phyloP scores from a whole-genome alignment of 1,284 basidiomycete genomes.

The Papiliotrema nemorosa region DNA sequence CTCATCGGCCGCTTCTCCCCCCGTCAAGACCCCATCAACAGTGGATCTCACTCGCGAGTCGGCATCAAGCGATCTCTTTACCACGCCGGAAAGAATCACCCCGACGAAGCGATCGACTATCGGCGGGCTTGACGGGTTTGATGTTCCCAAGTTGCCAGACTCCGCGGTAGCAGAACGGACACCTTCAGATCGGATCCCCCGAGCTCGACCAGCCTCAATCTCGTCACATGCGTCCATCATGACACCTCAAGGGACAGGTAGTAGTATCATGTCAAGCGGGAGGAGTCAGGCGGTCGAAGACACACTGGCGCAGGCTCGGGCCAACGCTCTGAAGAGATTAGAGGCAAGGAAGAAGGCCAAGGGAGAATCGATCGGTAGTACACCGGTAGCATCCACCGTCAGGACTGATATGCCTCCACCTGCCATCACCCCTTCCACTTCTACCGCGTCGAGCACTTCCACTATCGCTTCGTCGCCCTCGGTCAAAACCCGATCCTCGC shows the following conservation, averaged over 20 bases:
- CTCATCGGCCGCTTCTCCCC: conserved; percentile 3
- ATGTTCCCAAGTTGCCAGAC: neutral
- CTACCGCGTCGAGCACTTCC: neutral
- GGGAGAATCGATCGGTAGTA: conserved; percentile 9
- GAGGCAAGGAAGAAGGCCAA: conserved; percentile 38
- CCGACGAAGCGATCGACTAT: conserved; percentile 11
- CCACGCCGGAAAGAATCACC: neutral
- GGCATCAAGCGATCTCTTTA: neutral
- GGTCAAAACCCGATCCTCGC: neutral
- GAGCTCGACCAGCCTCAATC: conserved; percentile 20
- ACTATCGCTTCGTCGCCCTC: conserved; percentile 3
- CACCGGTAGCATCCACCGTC: neutral
- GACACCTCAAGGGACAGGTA: conserved; percentile 30
- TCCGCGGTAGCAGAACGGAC: neutral
- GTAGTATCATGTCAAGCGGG: conserved; percentile 20
- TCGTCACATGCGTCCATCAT: conserved; percentile 20
- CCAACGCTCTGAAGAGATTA: conserved; percentile 39
- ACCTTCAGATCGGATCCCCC: conserved; percentile 1
- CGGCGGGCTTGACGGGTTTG: conserved; percentile 2
- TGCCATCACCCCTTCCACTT: conserved; percentile 5
- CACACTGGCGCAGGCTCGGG: conserved; percentile 39
- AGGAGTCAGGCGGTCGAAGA: conserved; percentile 31
- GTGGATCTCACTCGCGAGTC: conserved; percentile 4
- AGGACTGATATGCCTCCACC: neutral
- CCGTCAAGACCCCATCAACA: conserved; percentile 7